These are phyloP conservation scores for Ceratobasidium sp. DNA, from an alignment of 1,284 basidiomycete genomes.

Conservation along the genomic window DNA sequence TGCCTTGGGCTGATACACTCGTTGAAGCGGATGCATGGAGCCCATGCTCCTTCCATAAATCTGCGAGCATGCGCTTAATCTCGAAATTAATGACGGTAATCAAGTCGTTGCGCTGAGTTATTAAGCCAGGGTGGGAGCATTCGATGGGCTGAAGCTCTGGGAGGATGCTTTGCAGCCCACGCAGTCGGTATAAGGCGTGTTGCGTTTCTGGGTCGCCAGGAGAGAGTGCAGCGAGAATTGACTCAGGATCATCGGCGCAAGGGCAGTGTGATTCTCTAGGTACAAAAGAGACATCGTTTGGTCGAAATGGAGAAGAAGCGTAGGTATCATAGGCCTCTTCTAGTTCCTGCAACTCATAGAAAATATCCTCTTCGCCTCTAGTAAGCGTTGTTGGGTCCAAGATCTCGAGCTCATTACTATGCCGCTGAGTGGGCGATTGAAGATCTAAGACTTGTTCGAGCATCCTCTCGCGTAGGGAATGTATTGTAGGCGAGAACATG, in stretches of 20 bases:
- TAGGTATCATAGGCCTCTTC: not conserved
- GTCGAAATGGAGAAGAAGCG: not conserved
- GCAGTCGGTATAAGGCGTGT: not conserved
- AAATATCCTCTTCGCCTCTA: not conserved
- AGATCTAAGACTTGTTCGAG: too few relatives aligned
- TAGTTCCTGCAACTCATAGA: conserved; percentile 6
- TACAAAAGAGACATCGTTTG: not conserved
- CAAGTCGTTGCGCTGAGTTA: not conserved
- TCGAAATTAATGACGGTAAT: not conserved
- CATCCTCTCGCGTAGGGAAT: too few relatives aligned
- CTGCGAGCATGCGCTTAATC: not conserved
- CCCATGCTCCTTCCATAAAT: not conserved
- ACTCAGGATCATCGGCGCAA: not conserved
- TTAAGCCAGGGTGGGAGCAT: not conserved
- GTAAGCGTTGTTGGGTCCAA: too few relatives aligned
- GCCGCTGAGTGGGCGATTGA: too few relatives aligned
- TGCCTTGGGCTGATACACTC: too few relatives aligned
- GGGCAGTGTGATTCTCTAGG: not conserved
- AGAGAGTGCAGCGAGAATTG: not conserved
- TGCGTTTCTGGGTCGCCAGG: not conserved
- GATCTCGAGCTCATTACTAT: too few relatives aligned
- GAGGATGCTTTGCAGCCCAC: not conserved
- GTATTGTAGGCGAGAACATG: too few relatives aligned
- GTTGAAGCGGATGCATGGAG: too few relatives aligned
- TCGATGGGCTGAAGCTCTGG: not conserved